phyloP scores from a whole-genome alignment of 306 rosid genomes.

The Sesbania bispinosa region DNA sequence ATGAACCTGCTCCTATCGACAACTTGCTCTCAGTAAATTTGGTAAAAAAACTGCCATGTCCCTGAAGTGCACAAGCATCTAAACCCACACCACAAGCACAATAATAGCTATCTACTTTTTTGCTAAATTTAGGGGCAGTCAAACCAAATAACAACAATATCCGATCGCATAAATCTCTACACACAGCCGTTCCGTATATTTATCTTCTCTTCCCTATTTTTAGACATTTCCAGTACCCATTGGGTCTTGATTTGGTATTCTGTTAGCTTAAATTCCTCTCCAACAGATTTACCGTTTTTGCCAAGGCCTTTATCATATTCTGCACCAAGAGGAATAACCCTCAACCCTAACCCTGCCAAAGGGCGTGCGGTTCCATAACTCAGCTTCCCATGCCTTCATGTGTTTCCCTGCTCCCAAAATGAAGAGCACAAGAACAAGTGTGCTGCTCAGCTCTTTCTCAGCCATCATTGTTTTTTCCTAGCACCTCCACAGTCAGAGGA shows the following conservation, averaged over 20 bases:
- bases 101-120: background rate
- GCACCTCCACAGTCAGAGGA: background rate
- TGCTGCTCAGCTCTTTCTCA: background rate
- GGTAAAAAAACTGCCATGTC: too few species aligned
- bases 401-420: background rate
- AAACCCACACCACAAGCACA: background rate
- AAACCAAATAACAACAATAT: background rate
- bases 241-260: constrained; percentile 10
- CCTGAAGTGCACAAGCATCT: background rate
- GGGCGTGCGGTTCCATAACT: constrained; percentile 17
- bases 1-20: too few species aligned
- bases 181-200: background rate
- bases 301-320: background rate
- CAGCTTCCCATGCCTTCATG: constrained; percentile 9
- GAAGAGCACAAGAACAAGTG: background rate
- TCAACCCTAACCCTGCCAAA: constrained; percentile 14
- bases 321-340: background rate
- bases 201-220: constrained; percentile 2
- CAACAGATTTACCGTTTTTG: background rate
- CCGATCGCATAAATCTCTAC: background rate
- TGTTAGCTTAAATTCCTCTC: constrained; percentile 18
- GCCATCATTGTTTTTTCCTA: background rate
- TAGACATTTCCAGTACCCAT: background rate
- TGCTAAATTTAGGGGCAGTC: background rate
- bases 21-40: too few species aligned